phyloP scores from a whole-genome alignment of 2,329 filamentous ascomycete genomes.

The Albifimbria verrucaria region DNA sequence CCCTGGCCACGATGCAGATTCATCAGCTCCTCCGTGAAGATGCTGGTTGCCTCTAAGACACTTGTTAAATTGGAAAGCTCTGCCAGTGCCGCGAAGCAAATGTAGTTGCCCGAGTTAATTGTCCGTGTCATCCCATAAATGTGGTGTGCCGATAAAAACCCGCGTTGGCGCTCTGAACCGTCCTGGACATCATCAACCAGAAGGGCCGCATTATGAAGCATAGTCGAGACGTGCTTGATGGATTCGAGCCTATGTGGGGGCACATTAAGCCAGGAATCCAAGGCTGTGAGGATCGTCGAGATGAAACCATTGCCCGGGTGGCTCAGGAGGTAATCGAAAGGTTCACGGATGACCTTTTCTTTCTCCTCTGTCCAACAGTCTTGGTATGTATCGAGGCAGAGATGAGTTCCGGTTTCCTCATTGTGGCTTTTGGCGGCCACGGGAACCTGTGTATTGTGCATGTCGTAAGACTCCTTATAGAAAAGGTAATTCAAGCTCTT shows the following conservation, averaged over 20 bases:
- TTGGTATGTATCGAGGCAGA: background rate
- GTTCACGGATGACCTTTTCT: conserved; percentile 68
- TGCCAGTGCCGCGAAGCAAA: conserved; percentile 30
- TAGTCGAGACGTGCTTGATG: conserved; percentile 71
- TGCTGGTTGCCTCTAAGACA: conserved; percentile 55
- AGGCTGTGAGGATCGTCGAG: conserved; percentile 67
- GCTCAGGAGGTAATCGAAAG: conserved; percentile 69
- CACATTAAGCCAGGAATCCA: conserved; percentile 72
- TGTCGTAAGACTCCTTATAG: background rate
- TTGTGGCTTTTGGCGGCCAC: background rate
- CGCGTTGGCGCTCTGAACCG: conserved; percentile 41
- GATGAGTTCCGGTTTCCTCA: background rate
- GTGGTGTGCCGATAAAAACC: conserved; percentile 43
- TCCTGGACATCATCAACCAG: conserved; percentile 47
- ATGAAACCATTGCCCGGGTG: conserved; percentile 78
- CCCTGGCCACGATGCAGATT: conserved; percentile 80
- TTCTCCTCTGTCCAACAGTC: conserved; percentile 61
- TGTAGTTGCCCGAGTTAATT: conserved; percentile 48
- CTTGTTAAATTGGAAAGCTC: conserved; percentile 61
- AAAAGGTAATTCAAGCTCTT: background rate
- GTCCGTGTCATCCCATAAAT: conserved; percentile 48
- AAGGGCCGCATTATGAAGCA: conserved; percentile 61
- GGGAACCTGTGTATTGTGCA: background rate
- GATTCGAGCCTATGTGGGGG: conserved; percentile 62
- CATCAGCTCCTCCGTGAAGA: conserved; percentile 73